Evolutionary conservation across 805 yeast genomes (phyloP), one percentile per base, ranked within the genome.

Genomic region (Nakazawaea ishiwadae): DNA sequence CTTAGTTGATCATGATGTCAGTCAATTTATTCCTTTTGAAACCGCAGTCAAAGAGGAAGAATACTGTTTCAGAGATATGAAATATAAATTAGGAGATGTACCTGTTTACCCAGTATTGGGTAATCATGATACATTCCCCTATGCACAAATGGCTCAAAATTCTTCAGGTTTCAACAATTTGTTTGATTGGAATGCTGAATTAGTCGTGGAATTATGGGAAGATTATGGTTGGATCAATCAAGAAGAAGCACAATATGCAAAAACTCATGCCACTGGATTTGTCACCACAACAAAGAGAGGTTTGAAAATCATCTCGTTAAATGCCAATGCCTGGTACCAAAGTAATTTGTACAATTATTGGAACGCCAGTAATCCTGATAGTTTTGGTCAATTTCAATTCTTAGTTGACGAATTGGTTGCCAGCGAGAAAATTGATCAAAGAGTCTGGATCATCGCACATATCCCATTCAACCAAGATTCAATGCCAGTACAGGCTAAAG

Each of bases 371-470:
- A 66, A 75, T 43, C 75, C 78, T 9, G 87, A 81, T 50, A 65
- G 73, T 18, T 79, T 80, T 52, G 88, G 87, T 2, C 76, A 73
- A 48, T 67, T 82, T 63, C 61, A 73, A 48, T 83, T 80, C 55
- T 59, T 82, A 46, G 71, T 79, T 38, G 71, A 74, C 39, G 88
- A 83, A 60, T 65, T 82, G 40, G 56, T 73, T 12, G 81, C 69
- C 34, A 68, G 81, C 48, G 89, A 82, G 58, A 44, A 51, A 24
- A 65, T 62, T 7, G 76, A 73, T 39, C 77, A 80, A 57, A 65
- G 82, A 51, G 89, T 79, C 15, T 82, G 89, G 89, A 68, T 82
- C 44, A 67, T 79, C 50, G 77, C 84, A 16, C 89, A 82, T 55
- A 76, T 82, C 41, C 87, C 90, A 34, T 61, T 72, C 18, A 66